A percentile compares a stretch with the other conserved stretches of the same genome.
Conservation (phyloP, 2,329 filamentous ascomycete species). For the Ophiostoma himal-ulmi region DNA sequence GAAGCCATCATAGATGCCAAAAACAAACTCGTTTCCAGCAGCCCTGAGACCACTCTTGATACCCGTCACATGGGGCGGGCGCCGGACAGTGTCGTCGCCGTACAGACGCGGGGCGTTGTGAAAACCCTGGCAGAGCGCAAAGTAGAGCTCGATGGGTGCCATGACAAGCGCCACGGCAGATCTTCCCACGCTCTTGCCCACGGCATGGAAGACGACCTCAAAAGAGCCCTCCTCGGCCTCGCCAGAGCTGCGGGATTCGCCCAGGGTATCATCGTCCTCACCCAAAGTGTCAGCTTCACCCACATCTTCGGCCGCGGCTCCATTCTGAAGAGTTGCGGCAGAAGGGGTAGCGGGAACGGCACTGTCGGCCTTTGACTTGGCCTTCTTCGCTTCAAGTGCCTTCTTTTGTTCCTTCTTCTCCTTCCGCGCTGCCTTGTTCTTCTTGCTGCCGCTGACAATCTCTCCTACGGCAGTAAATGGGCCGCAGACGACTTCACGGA, state of each 20-base stretch:
- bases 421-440: slow-evolving; percentile 39
- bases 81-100: slow-evolving; percentile 62
- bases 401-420: slow-evolving; percentile 45
- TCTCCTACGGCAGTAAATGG: slow-evolving; percentile 54
- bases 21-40: slow-evolving; percentile 55
- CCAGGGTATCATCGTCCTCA: slow-evolving; percentile 27
- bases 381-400: slow-evolving; percentile 32
- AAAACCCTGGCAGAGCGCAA: slow-evolving; percentile 62
- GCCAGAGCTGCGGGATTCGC: neutral
- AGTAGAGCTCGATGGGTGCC: slow-evolving; percentile 55
- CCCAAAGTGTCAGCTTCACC: slow-evolving; percentile 19
- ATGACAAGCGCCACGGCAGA: slow-evolving; percentile 47
- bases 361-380: neutral
- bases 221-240: slow-evolving; percentile 30
- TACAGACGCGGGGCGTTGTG: slow-evolving; percentile 66
- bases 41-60: slow-evolving; percentile 58
- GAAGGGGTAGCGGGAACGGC: neutral
- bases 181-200: slow-evolving; percentile 47
- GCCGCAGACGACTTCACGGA: slow-evolving; percentile 56
- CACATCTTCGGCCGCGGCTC: neutral
- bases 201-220: slow-evolving; percentile 44
- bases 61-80: slow-evolving; percentile 57
- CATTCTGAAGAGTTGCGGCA: neutral
- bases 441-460: slow-evolving; percentile 25
- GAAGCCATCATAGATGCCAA: slow-evolving; percentile 60